A percentile compares a stretch with the other conserved stretches of the same genome.
These are phyloP conservation scores for Ambrosiella cleistominuta DNA, from an alignment of 2,329 filamentous ascomycete species.

Conservation along the genomic window DNA sequence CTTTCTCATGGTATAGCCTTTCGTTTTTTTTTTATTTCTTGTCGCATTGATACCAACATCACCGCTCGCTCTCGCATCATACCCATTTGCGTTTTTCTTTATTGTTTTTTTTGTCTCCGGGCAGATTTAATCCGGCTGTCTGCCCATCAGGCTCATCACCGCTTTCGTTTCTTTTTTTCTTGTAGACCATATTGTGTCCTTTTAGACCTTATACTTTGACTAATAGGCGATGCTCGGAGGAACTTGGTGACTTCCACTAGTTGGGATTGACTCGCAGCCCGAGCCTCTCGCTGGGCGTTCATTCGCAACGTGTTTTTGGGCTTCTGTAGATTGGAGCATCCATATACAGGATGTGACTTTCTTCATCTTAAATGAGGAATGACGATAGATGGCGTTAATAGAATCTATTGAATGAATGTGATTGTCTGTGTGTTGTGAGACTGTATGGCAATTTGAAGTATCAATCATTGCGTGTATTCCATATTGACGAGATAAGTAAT, in stretches of 20 bases:
- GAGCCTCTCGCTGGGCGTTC: constrained; percentile 1
- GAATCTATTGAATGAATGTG: constrained; percentile 1
- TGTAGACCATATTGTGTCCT: not conserved
- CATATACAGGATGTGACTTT: not conserved
- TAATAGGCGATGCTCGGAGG: constrained; percentile 5
- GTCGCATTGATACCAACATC: constrained; percentile 8
- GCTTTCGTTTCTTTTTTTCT: not conserved
- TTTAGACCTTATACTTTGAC: constrained; percentile 1
- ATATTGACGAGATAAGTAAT: not conserved
- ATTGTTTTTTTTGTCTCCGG: not conserved
- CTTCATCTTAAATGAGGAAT: not conserved
- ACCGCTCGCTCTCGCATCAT: constrained; percentile 4
- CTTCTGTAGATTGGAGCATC: not conserved
- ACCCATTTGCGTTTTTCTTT: constrained; percentile 6
- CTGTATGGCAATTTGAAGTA: not conserved
- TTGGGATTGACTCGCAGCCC: not conserved
- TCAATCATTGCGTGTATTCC: not conserved
- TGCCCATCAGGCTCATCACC: not conserved
- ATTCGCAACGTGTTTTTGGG: not conserved
- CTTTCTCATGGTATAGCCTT: not conserved
- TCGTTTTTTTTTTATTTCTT: not conserved
- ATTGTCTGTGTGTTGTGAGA: not conserved
- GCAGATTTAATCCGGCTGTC: not conserved
- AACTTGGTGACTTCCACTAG: not conserved
- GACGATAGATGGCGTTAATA: constrained; percentile 2